Evolutionary conservation across 768 basidiomycete species (phyloP), one percentile per base, ranked within the genome.

Genomic region (Inosperma sp.): DNA sequence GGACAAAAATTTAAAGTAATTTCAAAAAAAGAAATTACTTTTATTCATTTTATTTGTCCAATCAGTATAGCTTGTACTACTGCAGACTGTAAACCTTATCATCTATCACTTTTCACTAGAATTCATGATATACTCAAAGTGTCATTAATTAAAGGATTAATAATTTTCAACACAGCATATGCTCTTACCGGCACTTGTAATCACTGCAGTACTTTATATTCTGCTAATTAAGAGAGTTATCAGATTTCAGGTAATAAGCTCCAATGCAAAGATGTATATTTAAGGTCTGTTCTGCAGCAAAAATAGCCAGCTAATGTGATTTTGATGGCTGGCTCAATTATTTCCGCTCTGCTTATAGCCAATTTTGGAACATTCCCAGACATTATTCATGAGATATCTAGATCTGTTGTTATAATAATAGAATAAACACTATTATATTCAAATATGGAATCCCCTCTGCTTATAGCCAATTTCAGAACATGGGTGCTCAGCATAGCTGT

Each of bases 221-320:
- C 42, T 36, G 53, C 56, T 13, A 56, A 57, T 50, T 55, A 48
- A 39, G 51, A 59, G 21, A 5, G 30, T 7, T 39, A 47, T 40
- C n/a, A 30, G 14, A 12, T 6, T 23, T n/a, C 33, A 16, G 26
- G 34, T 12, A 40, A 37, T 23, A 19, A 13, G 10, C 5, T 37
- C 8, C 8, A 3, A 30, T 12, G 4, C 14, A 48, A 39, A 26
- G 13, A 23, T 22, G 13, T 41, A 16, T 52, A 52, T 33, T 34
- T 58, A n/a, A n/a, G n/a, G n/a, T n/a, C n/a, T n/a, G n/a, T n/a
- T n/a, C n/a, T n/a, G n/a, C n/a, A n/a, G n/a, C n/a, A n/a, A n/a
- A n/a, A n/a, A n/a, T n/a, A n/a, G n/a, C n/a, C n/a, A n/a, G n/a
- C n/a, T n/a, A n/a, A n/a, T n/a, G n/a, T n/a, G n/a, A n/a, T n/a